phyloP scores from a whole-genome alignment of 352 stramenopile species.

The Phytophthora niederhauseri region DNA sequence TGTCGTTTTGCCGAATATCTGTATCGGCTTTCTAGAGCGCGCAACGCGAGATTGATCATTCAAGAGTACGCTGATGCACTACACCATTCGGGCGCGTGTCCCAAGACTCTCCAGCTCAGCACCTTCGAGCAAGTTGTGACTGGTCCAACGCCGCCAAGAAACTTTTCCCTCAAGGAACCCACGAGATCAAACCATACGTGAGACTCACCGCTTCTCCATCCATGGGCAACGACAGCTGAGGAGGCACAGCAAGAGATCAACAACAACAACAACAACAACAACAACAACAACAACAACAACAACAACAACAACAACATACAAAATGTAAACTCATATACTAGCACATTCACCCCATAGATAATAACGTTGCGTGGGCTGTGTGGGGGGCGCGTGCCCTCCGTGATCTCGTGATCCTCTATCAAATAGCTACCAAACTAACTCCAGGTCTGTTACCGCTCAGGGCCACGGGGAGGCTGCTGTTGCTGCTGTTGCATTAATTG shows the following conservation, averaged over 20 bases:
- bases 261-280: too few relatives aligned
- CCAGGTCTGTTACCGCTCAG: constrained; percentile 15
- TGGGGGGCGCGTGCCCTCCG: not conserved
- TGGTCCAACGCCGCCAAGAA: constrained; percentile 74
- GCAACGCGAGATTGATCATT: too few relatives aligned
- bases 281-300: too few relatives aligned
- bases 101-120: too few relatives aligned
- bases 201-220: constrained; percentile 71
- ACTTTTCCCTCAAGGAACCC: constrained; percentile 80
- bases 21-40: too few relatives aligned
- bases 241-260: constrained; percentile 12
- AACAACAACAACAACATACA: constrained; percentile 5
- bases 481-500: constrained; percentile 53
- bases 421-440: constrained; percentile 10
- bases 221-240: constrained; percentile 58
- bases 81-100: too few relatives aligned
- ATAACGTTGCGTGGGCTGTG: constrained; percentile 22
- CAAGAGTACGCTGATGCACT: too few relatives aligned
- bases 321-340: constrained; percentile 29
- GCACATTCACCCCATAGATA: constrained; percentile 42
- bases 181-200: constrained; percentile 86
- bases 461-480: constrained; percentile 30
- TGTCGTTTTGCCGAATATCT: too few relatives aligned
- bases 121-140: too few relatives aligned
- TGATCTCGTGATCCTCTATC: constrained; percentile 27